These are phyloP conservation scores for Leucocoprinus sp. DNA, from an alignment of 768 basidiomycete genomes.

Conservation along the genomic window DNA sequence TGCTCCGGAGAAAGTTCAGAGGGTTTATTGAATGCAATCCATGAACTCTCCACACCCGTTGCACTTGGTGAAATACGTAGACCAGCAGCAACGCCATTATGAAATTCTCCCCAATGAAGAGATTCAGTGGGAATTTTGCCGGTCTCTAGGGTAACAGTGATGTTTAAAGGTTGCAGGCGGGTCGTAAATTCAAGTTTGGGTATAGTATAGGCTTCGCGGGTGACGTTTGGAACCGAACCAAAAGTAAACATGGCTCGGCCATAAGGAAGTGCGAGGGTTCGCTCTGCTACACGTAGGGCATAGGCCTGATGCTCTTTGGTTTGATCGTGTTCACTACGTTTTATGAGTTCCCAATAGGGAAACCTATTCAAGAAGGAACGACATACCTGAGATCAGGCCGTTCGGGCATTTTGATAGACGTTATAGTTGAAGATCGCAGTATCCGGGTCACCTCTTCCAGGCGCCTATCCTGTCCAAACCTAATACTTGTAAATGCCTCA, in stretches of 20 bases:
- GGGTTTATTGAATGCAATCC: constrained; percentile 95
- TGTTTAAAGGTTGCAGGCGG: constrained; percentile 65
- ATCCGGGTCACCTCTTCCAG: constrained; percentile 89
- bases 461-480: constrained; percentile 86
- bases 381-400: constrained; percentile 54
- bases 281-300: constrained; percentile 71
- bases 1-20: constrained; percentile 86
- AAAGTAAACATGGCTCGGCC: constrained; percentile 92
- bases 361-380: neutral
- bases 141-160: constrained; percentile 54
- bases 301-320: constrained; percentile 79
- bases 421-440: constrained; percentile 70
- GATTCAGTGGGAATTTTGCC: constrained; percentile 70
- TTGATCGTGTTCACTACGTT: constrained; percentile 75
- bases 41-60: constrained; percentile 78
- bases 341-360: constrained; percentile 8
- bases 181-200: constrained; percentile 75
- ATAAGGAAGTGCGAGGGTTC: constrained; percentile 84
- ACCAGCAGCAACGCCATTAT: constrained; percentile 92
- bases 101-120: constrained; percentile 91
- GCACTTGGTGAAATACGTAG: constrained; percentile 75
- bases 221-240: constrained; percentile 68
- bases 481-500: constrained; percentile 70
- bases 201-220: constrained; percentile 69
- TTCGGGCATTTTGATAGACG: constrained; percentile 57